Base-by-base conservation (phyloP, 2,329 filamentous ascomycete genomes). In the Botrytis elliptica region DNA sequence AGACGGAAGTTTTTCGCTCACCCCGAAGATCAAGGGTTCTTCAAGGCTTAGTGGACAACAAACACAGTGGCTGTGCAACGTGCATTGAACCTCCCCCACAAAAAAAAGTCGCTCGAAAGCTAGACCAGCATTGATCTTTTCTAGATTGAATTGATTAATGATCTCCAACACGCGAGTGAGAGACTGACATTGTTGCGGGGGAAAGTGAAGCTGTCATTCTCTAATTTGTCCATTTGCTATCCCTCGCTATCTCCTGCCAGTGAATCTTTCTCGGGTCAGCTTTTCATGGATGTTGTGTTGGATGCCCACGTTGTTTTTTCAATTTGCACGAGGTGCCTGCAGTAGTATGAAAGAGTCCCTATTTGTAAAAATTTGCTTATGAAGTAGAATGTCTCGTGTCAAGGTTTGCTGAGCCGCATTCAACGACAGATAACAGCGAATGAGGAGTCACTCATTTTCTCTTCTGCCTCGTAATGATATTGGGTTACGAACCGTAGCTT, bases 1-100 rank as follows among this genome's bases (percentile, higher is more conserved):
- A 72, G 65, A 66, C 22, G 60, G 36, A 33, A 22, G 18, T n/a
- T 55, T 66, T 16, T 68, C 66, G 66, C 66, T 57, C 66, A 68
- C 38, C 29, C 66, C 66, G 66, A 68, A 68, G 25, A 55, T 52
- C 36, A 40, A 68, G 36, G 66, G 49, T 36, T 38, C 6, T 66
- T 66, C 44, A 38, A 38, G 42, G 64, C 64, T 66, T 46, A 49
- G 63, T 49, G 29, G 42, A 49, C 62, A 33, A 36, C 66, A 57
- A 57, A 57, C 49, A 68, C 49, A 29, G 65, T 68, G 65, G 65
- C 65, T 68, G 65, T 68, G 65, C 46, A 68, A 68, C 14, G 25
- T 68, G 65, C 65, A 55, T 68, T 29, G 65, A 40, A 14, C 16
- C 20, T 6, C 40, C 22, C 36, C 60, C 38, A n/a, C 3, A 29